Evolutionary conservation across 345 rosid species (phyloP).

Genomic region (Brassica incana): DNA sequence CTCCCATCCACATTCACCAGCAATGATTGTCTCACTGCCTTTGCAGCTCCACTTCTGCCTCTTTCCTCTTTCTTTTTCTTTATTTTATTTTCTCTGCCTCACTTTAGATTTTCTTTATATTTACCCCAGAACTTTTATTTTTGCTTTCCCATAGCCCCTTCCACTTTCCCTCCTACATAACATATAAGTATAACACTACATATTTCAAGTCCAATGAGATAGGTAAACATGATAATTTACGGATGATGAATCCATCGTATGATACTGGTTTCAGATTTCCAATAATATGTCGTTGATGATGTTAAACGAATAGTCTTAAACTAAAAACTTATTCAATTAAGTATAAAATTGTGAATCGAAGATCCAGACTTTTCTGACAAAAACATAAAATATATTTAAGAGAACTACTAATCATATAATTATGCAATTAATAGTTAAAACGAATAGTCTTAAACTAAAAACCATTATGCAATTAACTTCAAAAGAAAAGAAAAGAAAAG

Average conservation of each 20-base stretch:
- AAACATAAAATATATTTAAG: not conserved
- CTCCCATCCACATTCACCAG: slow-evolving; percentile 49
- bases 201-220: not conserved
- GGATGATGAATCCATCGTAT: not conserved
- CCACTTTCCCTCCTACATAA: not conserved
- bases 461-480: not conserved
- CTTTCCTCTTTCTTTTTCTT: slow-evolving; percentile 27
- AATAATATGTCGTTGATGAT: not conserved
- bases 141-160: not conserved
- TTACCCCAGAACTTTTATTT: not conserved
- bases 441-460: not conserved
- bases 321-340: not conserved
- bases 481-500: not conserved
- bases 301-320: no score
- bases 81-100: slow-evolving; percentile 17
- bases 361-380: not conserved
- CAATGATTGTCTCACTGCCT: slow-evolving; percentile 44
- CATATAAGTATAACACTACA: not conserved
- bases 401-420: not conserved
- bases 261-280: not conserved
- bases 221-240: not conserved
- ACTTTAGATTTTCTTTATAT: not conserved
- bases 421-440: not conserved
- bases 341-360: not conserved
- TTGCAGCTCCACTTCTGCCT: slow-evolving; percentile 41